Base-by-base conservation (phyloP, 2,329 filamentous ascomycete species). In the Penicillium sclerotiorum region DNA sequence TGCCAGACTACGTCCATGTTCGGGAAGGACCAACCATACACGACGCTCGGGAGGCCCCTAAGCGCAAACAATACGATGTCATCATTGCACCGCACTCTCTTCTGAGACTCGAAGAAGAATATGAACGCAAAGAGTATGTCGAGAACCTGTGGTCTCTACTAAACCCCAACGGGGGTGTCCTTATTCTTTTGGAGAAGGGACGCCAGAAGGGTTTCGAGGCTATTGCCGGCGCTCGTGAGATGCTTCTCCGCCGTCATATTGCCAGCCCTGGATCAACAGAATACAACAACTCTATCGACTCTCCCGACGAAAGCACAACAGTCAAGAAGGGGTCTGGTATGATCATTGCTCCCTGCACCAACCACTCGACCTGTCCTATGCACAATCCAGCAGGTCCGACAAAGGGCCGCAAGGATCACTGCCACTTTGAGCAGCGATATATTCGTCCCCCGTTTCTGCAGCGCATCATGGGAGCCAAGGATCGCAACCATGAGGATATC, bases 161-260 rank as follows among this genome's bases (percentile, higher is more conserved):
- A 4, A 89, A 88, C 45, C 88, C 88, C 1, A 80, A 92, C 15
- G 93, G 93, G 1, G 94, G 94, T 28, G 82, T 99, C 12, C 78
- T 99, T 4, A 83, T 97, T 41, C 73, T 97, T 3, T 75, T 96
- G 18, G 94, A 99, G 69, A 97, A 96, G 69, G 94, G 91, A 0
- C 83, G 95, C 11, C 89, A 91, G 11, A 84, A 90, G 36, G 94
- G 94, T 0, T 99, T 99, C 59, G 94, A 97, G 68, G 89, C 90
- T 12, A 84, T 99, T 33, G 93, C 90, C 9, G 88, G 88, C 40
- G 91, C 92, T 5, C 85, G 94, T 42, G 81, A 91, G 35, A 84
- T 89, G 52, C 76, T 99, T 1, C 77, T 97, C 1, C 82, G 88
- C 53, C 84, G 87, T 37, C 86, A 89, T 66, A 87, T 96, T 48